phyloP scores from a whole-genome alignment of 2,329 filamentous ascomycete species.

The Hymenoscyphus fructigenus region DNA sequence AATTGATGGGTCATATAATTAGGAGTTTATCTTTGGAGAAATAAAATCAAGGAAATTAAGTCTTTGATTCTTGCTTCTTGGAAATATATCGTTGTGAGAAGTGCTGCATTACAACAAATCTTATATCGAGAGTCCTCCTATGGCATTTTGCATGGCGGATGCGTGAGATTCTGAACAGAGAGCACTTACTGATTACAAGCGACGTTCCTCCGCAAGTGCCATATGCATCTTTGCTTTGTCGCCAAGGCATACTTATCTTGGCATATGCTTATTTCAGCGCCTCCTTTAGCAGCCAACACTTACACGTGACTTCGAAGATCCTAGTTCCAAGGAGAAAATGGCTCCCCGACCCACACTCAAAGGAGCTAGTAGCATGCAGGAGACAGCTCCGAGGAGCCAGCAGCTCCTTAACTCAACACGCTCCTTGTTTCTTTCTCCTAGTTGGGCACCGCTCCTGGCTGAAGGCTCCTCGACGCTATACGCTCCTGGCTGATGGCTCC shows the following conservation, averaged over 20 bases:
- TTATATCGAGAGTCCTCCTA: too few relatives aligned
- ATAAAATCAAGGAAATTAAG: too few relatives aligned
- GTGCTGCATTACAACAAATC: too few relatives aligned
- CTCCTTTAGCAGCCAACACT: not conserved
- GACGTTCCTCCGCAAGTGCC: not conserved
- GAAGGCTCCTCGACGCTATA: conserved; percentile 11
- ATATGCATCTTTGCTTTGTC: not conserved
- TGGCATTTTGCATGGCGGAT: not conserved
- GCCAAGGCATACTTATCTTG: too few relatives aligned
- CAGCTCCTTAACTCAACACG: conserved; percentile 9
- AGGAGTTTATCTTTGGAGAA: too few relatives aligned
- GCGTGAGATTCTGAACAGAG: not conserved
- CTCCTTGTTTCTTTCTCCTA: conserved; percentile 10
- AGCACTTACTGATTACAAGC: not conserved
- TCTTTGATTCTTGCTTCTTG: too few relatives aligned
- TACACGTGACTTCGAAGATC: conserved; percentile 12
- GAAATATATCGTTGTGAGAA: too few relatives aligned
- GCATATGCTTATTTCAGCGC: too few relatives aligned
- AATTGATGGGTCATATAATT: too few relatives aligned
- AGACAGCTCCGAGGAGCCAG: conserved; percentile 10
- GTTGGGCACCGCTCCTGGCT: conserved; percentile 6
- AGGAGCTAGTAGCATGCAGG: conserved; percentile 11
- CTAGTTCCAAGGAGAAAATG: conserved; percentile 2
- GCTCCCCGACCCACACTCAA: conserved; percentile 5
- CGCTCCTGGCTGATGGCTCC: too few relatives aligned